These are phyloP conservation scores for Solanum virginianum DNA, from an alignment of 257 asterid genomes.

Conservation along the genomic window DNA sequence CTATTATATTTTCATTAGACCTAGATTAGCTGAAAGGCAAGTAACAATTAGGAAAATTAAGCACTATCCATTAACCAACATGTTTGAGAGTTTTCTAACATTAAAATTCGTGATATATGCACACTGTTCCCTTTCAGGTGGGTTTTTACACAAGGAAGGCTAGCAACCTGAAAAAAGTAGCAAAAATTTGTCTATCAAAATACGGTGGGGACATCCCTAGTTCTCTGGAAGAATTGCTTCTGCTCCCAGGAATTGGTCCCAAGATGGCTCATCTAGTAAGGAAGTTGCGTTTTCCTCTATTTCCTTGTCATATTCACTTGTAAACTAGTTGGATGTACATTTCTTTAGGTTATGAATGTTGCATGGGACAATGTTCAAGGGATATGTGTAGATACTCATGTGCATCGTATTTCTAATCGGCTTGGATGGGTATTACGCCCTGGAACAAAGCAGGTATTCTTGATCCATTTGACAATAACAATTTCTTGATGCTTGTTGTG, in stretches of 20 bases:
- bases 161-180: constrained; percentile 76
- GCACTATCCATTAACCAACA: background rate
- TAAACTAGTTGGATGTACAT: background rate
- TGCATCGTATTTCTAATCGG: constrained; percentile 88
- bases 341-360: constrained; percentile 77
- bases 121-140: constrained; percentile 36
- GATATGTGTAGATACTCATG: constrained; percentile 97
- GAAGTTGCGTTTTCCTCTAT: background rate
- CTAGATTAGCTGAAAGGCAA: constrained; percentile 1
- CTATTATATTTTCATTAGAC: background rate
- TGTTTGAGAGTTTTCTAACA: background rate
- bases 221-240: constrained; percentile 69
- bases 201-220: constrained; percentile 87
- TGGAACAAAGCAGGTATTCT: constrained; percentile 65
- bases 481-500: background rate
- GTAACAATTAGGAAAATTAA: background rate
- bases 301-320: background rate
- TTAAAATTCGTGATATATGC: background rate
- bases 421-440: constrained; percentile 93
- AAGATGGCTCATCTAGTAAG: constrained; percentile 98
- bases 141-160: constrained; percentile 96
- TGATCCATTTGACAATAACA: background rate
- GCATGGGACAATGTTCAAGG: constrained; percentile 98
- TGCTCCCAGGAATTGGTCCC: constrained; percentile 96
- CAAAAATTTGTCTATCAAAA: constrained; percentile 56